Evolutionary conservation across 495 filamentous ascomycete species (phyloP).

Genomic region (Penicillium malachiteum): DNA sequence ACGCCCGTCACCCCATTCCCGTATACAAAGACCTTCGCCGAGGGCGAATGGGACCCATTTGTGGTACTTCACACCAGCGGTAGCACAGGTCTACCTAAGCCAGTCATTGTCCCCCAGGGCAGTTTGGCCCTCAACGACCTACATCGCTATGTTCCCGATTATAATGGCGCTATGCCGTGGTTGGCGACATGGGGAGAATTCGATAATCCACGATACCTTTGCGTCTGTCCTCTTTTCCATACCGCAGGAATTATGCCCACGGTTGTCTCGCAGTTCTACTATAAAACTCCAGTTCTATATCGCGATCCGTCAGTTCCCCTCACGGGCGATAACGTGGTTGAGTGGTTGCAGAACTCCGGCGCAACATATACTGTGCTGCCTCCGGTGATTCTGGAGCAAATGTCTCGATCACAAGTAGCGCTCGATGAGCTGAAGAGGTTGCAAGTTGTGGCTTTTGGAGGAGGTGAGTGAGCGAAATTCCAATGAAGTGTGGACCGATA

Average conservation of each 20-base stretch:
- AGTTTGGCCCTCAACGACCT: slow-evolving; percentile 16
- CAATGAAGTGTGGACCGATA: background rate
- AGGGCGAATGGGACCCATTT: slow-evolving; percentile 27
- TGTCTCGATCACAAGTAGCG: slow-evolving; percentile 12
- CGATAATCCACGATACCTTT: slow-evolving; percentile 15
- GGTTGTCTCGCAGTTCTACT: background rate
- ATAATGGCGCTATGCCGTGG: slow-evolving; percentile 9
- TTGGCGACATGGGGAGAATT: slow-evolving; percentile 10
- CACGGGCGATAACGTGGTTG: slow-evolving; percentile 16
- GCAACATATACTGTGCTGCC: slow-evolving; percentile 12
- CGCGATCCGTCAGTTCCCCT: slow-evolving; percentile 15
- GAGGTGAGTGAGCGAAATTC: slow-evolving; percentile 14
- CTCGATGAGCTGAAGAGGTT: slow-evolving; percentile 18
- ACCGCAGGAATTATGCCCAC: slow-evolving; percentile 12
- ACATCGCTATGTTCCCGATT: slow-evolving; percentile 14
- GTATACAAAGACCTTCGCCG: slow-evolving; percentile 31
- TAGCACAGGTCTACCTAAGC: slow-evolving; percentile 46
- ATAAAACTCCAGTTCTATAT: background rate
- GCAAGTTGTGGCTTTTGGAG: slow-evolving; percentile 19
- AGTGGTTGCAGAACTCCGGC: slow-evolving; percentile 16
- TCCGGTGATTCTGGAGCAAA: slow-evolving; percentile 19
- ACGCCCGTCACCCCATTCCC: slow-evolving; percentile 18
- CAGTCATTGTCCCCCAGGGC: slow-evolving; percentile 32
- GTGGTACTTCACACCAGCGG: slow-evolving; percentile 45
- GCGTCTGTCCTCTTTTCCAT: slow-evolving; percentile 15